Evolutionary conservation across 441 rosid species (phyloP).

Genomic region (Eutrema salsugineum): DNA sequence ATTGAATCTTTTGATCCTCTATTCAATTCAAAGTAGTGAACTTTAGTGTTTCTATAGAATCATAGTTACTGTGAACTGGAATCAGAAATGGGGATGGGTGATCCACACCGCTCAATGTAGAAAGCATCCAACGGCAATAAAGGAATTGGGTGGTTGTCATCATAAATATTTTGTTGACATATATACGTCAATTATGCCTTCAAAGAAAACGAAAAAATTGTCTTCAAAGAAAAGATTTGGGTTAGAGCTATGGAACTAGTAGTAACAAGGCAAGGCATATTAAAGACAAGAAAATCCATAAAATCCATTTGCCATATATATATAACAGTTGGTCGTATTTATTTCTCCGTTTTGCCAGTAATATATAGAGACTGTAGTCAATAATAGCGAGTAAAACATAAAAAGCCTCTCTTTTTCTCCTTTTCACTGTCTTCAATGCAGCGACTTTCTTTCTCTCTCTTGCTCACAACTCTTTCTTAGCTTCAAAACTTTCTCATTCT

Average conservation of each 20-base stretch:
- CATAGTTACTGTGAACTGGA: background rate
- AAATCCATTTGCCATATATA: too few species aligned
- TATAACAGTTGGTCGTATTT: too few species aligned
- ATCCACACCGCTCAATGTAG: slow-evolving; percentile 4
- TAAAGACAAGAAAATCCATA: too few species aligned
- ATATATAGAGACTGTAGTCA: background rate
- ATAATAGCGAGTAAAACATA: slow-evolving; percentile 2
- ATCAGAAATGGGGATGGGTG: background rate
- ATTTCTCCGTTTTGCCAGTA: too few species aligned
- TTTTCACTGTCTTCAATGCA: slow-evolving; percentile 28
- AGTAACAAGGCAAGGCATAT: too few species aligned
- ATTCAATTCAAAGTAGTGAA: background rate
- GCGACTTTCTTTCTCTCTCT: slow-evolving; percentile 27
- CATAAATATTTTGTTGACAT: background rate
- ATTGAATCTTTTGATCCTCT: background rate
- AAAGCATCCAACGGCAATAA: slow-evolving; percentile 5
- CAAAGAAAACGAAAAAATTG: background rate
- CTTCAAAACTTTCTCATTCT: slow-evolving; percentile 17
- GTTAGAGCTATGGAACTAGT: too few species aligned
- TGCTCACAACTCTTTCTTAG: slow-evolving; percentile 1
- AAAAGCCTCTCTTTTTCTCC: slow-evolving; percentile 13
- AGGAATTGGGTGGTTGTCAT: slow-evolving; percentile 8
- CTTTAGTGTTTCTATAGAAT: background rate
- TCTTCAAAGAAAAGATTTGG: too few species aligned
- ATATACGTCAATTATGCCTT: background rate